These are phyloP conservation scores for Ustilago tritici DNA, from an alignment of 1,284 basidiomycete species.

Conservation along the genomic window DNA sequence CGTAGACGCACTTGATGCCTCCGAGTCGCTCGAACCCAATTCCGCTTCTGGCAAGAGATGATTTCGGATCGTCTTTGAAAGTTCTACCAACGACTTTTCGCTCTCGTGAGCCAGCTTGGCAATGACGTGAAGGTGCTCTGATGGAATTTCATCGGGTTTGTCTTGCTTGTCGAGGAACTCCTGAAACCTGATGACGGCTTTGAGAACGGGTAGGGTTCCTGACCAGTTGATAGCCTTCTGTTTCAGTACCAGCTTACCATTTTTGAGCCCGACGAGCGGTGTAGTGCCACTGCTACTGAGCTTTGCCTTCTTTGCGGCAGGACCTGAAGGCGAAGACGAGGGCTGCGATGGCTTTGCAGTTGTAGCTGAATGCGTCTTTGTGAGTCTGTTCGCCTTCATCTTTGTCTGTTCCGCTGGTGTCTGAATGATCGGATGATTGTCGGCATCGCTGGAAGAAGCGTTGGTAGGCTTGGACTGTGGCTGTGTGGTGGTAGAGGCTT, in stretches of 20 bases:
- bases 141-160: slow-evolving; percentile 74
- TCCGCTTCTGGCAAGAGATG: slow-evolving; percentile 57
- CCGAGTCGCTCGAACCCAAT: slow-evolving; percentile 39
- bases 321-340: slow-evolving; percentile 14
- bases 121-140: slow-evolving; percentile 79
- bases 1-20: slow-evolving; percentile 16
- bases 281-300: slow-evolving; percentile 22
- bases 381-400: not conserved
- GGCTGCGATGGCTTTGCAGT: slow-evolving; percentile 6
- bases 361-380: slow-evolving; percentile 2
- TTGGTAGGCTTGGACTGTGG: slow-evolving; percentile 9
- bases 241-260: slow-evolving; percentile 80
- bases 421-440: slow-evolving; percentile 33
- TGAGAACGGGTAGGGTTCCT: slow-evolving; percentile 81
- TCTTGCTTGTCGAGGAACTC: slow-evolving; percentile 45
- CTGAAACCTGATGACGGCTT: slow-evolving; percentile 59
- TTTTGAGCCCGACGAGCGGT: slow-evolving; percentile 68
- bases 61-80: slow-evolving; percentile 52
- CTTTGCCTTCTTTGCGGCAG: slow-evolving; percentile 44
- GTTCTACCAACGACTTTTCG: slow-evolving; percentile 57
- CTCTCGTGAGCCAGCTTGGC: slow-evolving; percentile 78
- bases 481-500: slow-evolving; percentile 31
- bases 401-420: not conserved
- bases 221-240: slow-evolving; percentile 82
- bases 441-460: slow-evolving; percentile 39